Evolutionary conservation across 768 basidiomycete species (phyloP), one percentile per base, ranked within the genome.

Genomic region (Pulveroboletus sp.): DNA sequence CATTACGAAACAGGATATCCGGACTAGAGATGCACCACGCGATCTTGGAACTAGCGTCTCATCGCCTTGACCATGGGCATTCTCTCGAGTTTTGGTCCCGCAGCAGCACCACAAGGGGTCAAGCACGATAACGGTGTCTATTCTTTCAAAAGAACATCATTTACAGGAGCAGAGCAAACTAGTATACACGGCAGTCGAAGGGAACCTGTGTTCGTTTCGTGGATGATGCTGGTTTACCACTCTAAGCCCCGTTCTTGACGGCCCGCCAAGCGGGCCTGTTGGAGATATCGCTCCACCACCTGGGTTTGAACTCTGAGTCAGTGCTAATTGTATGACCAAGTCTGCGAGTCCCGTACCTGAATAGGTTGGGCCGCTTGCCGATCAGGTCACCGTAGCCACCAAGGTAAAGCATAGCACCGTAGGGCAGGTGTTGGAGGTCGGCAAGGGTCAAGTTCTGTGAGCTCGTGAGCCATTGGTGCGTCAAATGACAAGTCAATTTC

Each of bases 371-470:
- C 56, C 69, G 66, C 35, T 49, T 61, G 13, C 41, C 24, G 31
- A 66, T 54, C 18, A 79, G 52, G 11, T 71, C 50, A 9, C 67
- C 56, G 37, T 56, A 50, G 1, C 71, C 72, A 1, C 54, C 51
- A 1, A 8, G 13, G 17, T 37, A 48, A 21, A 75, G 55, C 40
- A 61, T 21, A 15, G 39, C 43, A 15, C 73, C 77, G 42, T 74
- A 76, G 0, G 81, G 74, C 30, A 84, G 59, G 60, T 83, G 81
- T 63, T 75, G 76, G 9, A 84, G 69, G 58, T 84, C 83, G 4
- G 77, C 80, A 1, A 84, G 67, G 7, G 79, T 81, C 43, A 84
- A 17, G 27, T 65, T 4, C 63, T 76, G 50, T n/a, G 18, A 39
- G 21, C 3, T 10, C 24, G 31, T 62, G 30, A 57, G 51, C 24